phyloP scores from a whole-genome alignment of 352 stramenopile species.

The Globisporangium megalacanthum region DNA sequence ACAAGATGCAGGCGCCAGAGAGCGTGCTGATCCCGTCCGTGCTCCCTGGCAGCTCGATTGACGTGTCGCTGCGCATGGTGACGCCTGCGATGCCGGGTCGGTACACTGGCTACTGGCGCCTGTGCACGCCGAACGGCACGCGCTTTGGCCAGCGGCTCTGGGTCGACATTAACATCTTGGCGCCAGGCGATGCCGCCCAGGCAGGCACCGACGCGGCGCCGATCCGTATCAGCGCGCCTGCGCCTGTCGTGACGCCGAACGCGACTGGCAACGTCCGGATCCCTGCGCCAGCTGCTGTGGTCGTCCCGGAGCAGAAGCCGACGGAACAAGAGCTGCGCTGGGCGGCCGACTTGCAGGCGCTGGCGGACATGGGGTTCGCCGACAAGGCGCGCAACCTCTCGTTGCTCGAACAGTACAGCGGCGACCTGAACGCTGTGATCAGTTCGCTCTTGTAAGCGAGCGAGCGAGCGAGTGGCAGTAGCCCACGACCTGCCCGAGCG shows the following conservation, averaged over 20 bases:
- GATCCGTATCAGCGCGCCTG: slow-evolving; percentile 32
- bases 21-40: slow-evolving; percentile 69
- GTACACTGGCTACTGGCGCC: slow-evolving; percentile 88
- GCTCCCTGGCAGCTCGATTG: slow-evolving; percentile 56
- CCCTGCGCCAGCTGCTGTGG: slow-evolving; percentile 22
- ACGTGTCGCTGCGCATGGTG: slow-evolving; percentile 71
- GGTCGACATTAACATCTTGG: slow-evolving; percentile 66
- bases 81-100: slow-evolving; percentile 34
- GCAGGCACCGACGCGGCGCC: slow-evolving; percentile 22
- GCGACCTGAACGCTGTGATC: slow-evolving; percentile 66
- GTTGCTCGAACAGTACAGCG: slow-evolving; percentile 51
- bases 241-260: slow-evolving; percentile 20
- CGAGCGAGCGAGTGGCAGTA: background rate
- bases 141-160: slow-evolving; percentile 87
- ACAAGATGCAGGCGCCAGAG: slow-evolving; percentile 71
- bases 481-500: background rate
- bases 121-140: slow-evolving; percentile 70
- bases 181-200: slow-evolving; percentile 35
- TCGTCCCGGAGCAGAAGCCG: slow-evolving; percentile 15
- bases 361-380: slow-evolving; percentile 71
- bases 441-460: slow-evolving; percentile 31
- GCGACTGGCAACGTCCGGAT: slow-evolving; percentile 19
- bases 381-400: slow-evolving; percentile 47
- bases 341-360: slow-evolving; percentile 31
- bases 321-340: slow-evolving; percentile 44